Conservation (phyloP, 306 rosid species). For the Purshia tridentata region DNA sequence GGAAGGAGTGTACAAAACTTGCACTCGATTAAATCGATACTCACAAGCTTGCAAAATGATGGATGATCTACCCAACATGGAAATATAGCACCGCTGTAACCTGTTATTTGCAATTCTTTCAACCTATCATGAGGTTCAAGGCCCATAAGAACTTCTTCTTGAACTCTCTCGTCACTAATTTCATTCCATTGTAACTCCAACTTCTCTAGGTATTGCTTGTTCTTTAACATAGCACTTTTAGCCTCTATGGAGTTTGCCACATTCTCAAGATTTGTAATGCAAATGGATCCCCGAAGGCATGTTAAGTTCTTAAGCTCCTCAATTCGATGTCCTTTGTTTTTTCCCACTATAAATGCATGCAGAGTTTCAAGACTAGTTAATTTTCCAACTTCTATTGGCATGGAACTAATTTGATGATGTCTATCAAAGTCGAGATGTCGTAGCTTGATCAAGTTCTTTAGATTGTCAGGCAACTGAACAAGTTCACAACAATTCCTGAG, state of each 20-base stretch:
- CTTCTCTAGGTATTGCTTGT: slow-evolving; percentile 21
- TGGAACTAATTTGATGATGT: background rate
- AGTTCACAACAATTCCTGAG: background rate
- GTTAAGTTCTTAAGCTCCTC: slow-evolving; percentile 17
- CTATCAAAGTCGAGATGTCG: slow-evolving; percentile 20
- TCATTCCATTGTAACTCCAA: slow-evolving; percentile 26
- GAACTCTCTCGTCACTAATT: background rate
- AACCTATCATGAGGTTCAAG: slow-evolving; percentile 3
- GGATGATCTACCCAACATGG: slow-evolving; percentile 21
- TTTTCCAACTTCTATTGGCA: background rate
- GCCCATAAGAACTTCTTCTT: slow-evolving; percentile 6
- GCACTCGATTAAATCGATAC: slow-evolving; percentile 1
- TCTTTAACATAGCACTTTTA: background rate
- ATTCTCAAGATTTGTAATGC: slow-evolving; percentile 30
- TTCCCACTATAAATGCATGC: slow-evolving; percentile 4
- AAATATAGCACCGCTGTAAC: slow-evolving; percentile 17
- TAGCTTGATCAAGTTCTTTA: slow-evolving; percentile 5
- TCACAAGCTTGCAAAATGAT: slow-evolving; percentile 15
- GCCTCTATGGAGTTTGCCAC: slow-evolving; percentile 11
- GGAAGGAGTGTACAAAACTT: background rate
- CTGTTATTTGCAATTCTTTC: slow-evolving; percentile 9
- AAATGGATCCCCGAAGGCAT: slow-evolving; percentile 19
- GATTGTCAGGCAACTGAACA: background rate
- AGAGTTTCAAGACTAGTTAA: background rate
- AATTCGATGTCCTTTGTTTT: slow-evolving; percentile 1